A percentile compares a stretch with the other conserved stretches of the same genome.
Conservation (phyloP, 352 stramenopile species). For the Globisporangium takayamanum region DNA sequence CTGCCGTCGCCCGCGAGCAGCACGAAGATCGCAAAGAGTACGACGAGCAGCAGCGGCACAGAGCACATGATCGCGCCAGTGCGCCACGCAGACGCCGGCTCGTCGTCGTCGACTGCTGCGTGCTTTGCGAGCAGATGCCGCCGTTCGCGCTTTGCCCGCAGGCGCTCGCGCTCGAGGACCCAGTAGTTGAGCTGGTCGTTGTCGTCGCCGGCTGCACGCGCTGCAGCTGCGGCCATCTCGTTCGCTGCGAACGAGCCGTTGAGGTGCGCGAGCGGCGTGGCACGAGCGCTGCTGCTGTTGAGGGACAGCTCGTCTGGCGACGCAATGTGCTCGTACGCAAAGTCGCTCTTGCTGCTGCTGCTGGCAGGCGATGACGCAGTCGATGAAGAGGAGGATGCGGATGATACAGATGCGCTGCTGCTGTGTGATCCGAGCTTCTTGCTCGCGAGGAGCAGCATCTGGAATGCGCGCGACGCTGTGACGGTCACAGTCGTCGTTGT, state of each 20-base stretch:
- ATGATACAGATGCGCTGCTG: neutral
- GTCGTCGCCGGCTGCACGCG: constrained; percentile 17
- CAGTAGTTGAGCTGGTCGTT: constrained; percentile 57
- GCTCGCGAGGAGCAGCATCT: constrained; percentile 13
- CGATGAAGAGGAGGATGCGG: too few relatives aligned
- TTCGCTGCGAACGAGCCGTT: constrained; percentile 15
- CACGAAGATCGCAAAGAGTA: constrained; percentile 53
- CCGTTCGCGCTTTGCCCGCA: constrained; percentile 20
- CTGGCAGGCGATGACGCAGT: constrained; percentile 1
- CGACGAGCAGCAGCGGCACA: constrained; percentile 49
- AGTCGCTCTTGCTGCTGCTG: constrained; percentile 3
- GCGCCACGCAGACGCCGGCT: constrained; percentile 43
- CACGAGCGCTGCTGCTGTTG: too few relatives aligned
- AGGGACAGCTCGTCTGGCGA: neutral
- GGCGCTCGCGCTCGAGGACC: constrained; percentile 63
- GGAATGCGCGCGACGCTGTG: constrained; percentile 13
- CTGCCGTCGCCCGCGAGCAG: constrained; percentile 30
- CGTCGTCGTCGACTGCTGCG: constrained; percentile 2
- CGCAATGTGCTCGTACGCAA: neutral
- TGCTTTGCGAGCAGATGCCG: constrained; percentile 12
- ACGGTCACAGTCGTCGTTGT: constrained; percentile 20
- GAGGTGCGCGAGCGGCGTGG: constrained; percentile 1
- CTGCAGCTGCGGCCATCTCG: constrained; percentile 18
- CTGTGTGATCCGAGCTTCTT: constrained; percentile 13
- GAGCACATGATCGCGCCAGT: constrained; percentile 65